Conservation (phyloP, 2,329 filamentous ascomycete species). For the Grosmannia huntii region DNA sequence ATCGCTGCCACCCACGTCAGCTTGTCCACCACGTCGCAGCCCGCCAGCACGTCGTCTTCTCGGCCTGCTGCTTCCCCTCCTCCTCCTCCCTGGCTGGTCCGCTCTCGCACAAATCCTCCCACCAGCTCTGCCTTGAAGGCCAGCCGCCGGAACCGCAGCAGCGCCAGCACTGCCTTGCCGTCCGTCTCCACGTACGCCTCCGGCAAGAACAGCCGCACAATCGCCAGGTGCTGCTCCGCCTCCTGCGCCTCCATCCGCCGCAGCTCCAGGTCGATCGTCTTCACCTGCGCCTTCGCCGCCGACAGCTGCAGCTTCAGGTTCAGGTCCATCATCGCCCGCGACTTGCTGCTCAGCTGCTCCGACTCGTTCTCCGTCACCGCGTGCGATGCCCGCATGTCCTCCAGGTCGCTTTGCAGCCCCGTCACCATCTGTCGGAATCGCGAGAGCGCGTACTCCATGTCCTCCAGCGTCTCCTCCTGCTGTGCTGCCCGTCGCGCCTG, state of each 20-base stretch:
- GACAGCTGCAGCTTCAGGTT: conserved; percentile 89
- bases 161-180: conserved; percentile 72
- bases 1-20: conserved; percentile 72
- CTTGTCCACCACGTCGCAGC: conserved; percentile 73
- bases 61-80: background rate
- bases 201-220: conserved; percentile 79
- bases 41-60: conserved; percentile 62
- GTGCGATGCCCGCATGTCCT: conserved; percentile 85
- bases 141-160: conserved; percentile 78
- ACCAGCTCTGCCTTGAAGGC: conserved; percentile 78
- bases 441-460: conserved; percentile 80
- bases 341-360: conserved; percentile 76
- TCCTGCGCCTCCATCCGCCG: conserved; percentile 79
- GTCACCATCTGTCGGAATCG: conserved; percentile 83
- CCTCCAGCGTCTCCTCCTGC: conserved; percentile 69
- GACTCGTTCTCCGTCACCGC: conserved; percentile 88
- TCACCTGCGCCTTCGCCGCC: conserved; percentile 81
- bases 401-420: conserved; percentile 71
- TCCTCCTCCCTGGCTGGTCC: conserved; percentile 52
- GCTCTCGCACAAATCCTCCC: conserved; percentile 66
- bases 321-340: conserved; percentile 89
- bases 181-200: conserved; percentile 64
- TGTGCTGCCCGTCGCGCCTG: conserved; percentile 59
- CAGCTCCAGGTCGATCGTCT: conserved; percentile 86
- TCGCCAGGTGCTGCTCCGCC: conserved; percentile 74